phyloP scores from a whole-genome alignment of 257 asterid genomes.

The Verbena officinalis region DNA sequence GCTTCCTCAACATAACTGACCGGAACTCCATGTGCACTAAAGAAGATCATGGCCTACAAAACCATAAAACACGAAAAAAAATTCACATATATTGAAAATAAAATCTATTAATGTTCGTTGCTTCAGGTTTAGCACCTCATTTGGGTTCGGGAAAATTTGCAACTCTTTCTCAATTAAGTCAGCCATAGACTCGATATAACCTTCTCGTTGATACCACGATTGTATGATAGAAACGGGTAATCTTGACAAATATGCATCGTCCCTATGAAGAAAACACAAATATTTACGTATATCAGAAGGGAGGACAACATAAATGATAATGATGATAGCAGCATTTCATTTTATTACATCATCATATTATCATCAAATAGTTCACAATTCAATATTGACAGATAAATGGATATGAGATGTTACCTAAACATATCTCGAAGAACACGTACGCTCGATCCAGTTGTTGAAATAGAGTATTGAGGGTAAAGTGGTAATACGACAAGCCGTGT shows the following conservation, averaged over 20 bases:
- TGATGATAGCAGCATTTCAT: too few species aligned
- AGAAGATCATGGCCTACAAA: constrained; percentile 78
- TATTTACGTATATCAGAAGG: constrained; percentile 19
- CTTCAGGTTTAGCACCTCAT: constrained; percentile 50
- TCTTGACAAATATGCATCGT: constrained; percentile 61
- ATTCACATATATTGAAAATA: not conserved
- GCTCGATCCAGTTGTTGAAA: constrained; percentile 97
- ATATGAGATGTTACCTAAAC: constrained; percentile 50
- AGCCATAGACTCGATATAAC: constrained; percentile 90
- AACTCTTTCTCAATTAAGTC: constrained; percentile 84
- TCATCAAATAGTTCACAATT: too few species aligned
- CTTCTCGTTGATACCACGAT: constrained; percentile 94
- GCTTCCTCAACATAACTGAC: constrained; percentile 91
- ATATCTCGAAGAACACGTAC: constrained; percentile 79
- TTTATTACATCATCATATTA: too few species aligned
- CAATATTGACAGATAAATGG: too few species aligned
- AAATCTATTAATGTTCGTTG: not conserved
- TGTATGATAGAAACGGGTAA: constrained; percentile 87
- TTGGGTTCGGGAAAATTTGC: constrained; percentile 54
- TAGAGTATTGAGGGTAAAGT: constrained; percentile 92
- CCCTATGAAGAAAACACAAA: constrained; percentile 42
- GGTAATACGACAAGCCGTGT: constrained; percentile 91
- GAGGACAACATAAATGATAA: not conserved
- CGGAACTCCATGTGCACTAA: constrained; percentile 98
- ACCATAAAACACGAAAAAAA: constrained; percentile 7